Evolutionary conservation across 495 filamentous ascomycete genomes (phyloP).

Genomic region (Hypoxylon crocopeplum): DNA sequence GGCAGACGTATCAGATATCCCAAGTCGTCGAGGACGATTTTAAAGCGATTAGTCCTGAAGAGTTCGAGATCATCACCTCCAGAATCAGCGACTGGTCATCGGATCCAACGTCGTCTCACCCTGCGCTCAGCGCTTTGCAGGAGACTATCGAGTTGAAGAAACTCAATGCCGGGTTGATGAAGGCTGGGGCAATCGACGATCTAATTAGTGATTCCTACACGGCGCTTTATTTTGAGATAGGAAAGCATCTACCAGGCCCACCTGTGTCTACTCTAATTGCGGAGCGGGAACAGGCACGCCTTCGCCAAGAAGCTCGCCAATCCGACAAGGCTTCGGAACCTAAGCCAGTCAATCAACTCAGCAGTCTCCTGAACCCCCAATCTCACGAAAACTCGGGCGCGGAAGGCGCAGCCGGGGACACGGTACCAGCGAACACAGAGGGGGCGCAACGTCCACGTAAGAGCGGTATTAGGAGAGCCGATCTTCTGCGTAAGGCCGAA

Average conservation of each 20-base stretch:
- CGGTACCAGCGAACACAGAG: conserved; percentile 31
- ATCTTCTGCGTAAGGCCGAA: conserved; percentile 58
- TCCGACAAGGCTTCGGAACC: conserved; percentile 24
- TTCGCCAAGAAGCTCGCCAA: conserved; percentile 32
- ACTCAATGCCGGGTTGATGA: conserved; percentile 84
- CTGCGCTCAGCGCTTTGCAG: conserved; percentile 73
- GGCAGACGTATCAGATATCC: conserved; percentile 68
- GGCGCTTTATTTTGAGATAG: conserved; percentile 68
- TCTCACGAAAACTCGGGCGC: conserved; percentile 40
- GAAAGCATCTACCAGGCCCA: conserved; percentile 45
- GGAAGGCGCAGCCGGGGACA: conserved; percentile 33
- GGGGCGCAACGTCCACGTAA: conserved; percentile 43
- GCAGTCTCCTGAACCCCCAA: conserved; percentile 40
- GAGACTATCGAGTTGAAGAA: conserved; percentile 92
- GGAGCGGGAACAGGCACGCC: conserved; percentile 39
- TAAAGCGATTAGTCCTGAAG: conserved; percentile 76
- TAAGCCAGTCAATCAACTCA: conserved; percentile 36
- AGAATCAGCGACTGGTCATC: conserved; percentile 61
- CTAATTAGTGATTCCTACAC: conserved; percentile 88
- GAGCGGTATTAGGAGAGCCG: conserved; percentile 49
- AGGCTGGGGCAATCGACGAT: conserved; percentile 84
- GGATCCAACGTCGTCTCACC: conserved; percentile 49
- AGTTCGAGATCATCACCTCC: conserved; percentile 69
- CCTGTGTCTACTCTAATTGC: conserved; percentile 36
- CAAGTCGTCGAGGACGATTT: conserved; percentile 80